A percentile compares a stretch with the other conserved stretches of the same genome.
Evolutionary conservation across 352 stramenopile genomes (phyloP).

Genomic region (Peronospora destructor): DNA sequence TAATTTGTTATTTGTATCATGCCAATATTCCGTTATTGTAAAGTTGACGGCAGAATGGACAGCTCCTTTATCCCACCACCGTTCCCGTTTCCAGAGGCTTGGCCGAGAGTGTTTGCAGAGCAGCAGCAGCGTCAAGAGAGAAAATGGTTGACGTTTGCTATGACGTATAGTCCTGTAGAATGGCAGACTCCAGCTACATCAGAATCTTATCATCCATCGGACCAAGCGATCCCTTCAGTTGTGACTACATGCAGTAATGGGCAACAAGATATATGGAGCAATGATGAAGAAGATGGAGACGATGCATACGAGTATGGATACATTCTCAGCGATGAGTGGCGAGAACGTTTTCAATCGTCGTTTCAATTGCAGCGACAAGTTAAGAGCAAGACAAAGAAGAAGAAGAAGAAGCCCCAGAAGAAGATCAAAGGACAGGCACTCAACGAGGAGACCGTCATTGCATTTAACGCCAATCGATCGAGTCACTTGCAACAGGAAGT

Average conservation of each 20-base stretch:
- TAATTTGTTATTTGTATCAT: no score
- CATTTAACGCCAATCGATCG: conserved; percentile 19
- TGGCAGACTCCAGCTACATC: neutral
- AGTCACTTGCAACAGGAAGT: conserved; percentile 38
- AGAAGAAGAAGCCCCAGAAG: conserved; percentile 7
- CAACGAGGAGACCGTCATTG: conserved; percentile 5
- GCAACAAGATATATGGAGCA: conserved; percentile 1
- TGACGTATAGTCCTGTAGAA: conserved; percentile 5
- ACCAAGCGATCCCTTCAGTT: neutral
- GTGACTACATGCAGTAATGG: neutral
- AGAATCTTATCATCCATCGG: conserved; percentile 1
- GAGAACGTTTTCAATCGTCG: conserved; percentile 35
- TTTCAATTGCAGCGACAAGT: conserved; percentile 6
- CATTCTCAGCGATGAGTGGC: conserved; percentile 70
- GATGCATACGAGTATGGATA: conserved; percentile 66
- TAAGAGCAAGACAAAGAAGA: conserved; percentile 5
- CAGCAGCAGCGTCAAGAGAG: conserved; percentile 23
- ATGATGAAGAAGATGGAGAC: conserved; percentile 20
- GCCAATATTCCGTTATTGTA: no score
- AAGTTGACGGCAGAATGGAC: conserved; percentile 14
- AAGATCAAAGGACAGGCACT: conserved; percentile 7
- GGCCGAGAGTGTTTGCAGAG: conserved; percentile 37
- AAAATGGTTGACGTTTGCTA: conserved; percentile 43
- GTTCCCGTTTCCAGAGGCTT: conserved; percentile 71
- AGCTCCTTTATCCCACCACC: conserved; percentile 54